Evolutionary conservation across 2,329 filamentous ascomycete species (phyloP).

Genomic region (Cladosporium sp.): DNA sequence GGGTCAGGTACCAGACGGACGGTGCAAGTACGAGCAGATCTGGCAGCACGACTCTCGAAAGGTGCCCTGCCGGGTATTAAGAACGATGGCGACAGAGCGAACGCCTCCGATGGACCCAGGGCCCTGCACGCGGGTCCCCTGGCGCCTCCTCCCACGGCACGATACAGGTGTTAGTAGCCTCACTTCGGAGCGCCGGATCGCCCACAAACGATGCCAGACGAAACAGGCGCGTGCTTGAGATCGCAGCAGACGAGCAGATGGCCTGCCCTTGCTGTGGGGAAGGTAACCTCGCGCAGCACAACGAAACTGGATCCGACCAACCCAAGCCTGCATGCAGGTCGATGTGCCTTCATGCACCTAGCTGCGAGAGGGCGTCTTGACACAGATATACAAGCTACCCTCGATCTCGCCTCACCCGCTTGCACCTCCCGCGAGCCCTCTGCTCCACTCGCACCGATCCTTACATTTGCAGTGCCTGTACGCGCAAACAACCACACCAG

Average conservation of each 20-base stretch:
- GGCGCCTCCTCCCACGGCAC: constrained; percentile 13
- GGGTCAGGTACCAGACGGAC: constrained; percentile 8
- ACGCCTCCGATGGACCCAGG: constrained; percentile 12
- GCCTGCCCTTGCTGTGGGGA: constrained; percentile 12
- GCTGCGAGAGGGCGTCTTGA: constrained; percentile 8
- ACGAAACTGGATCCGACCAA: constrained; percentile 10
- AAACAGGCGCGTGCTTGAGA: constrained; percentile 13
- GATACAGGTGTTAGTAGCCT: constrained; percentile 11
- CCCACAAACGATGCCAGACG: constrained; percentile 6
- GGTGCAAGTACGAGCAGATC: constrained; percentile 9
- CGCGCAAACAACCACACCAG: background rate
- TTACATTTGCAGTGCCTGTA: constrained; percentile 3
- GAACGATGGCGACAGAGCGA: constrained; percentile 11
- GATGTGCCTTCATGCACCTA: constrained; percentile 10
- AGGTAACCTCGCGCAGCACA: constrained; percentile 13
- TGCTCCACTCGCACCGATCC: constrained; percentile 11
- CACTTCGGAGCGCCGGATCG: constrained; percentile 11
- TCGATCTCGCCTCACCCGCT: constrained; percentile 8
- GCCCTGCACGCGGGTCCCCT: constrained; percentile 12
- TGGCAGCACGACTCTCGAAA: constrained; percentile 11
- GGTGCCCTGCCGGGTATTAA: constrained; percentile 14
- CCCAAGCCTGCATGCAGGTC: constrained; percentile 7
- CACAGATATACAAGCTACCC: constrained; percentile 14
- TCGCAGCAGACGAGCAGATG: constrained; percentile 3
- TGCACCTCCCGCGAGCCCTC: background rate